These are phyloP conservation scores for Chaetothyriales sp. DNA, from an alignment of 2,329 filamentous ascomycete genomes.

Conservation along the genomic window DNA sequence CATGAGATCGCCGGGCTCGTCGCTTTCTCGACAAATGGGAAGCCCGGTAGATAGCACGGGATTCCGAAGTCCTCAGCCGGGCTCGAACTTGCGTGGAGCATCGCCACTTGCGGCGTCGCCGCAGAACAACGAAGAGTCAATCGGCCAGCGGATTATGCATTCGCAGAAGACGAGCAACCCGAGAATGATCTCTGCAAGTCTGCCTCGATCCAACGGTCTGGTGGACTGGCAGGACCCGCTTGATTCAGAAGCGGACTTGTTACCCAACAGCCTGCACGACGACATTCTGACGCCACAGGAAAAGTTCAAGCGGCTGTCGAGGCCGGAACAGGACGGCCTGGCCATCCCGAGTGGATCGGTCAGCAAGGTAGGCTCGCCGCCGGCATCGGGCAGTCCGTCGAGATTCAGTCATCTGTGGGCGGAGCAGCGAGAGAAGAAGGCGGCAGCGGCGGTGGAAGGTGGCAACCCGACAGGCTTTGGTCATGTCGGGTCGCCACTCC, in stretches of 20 bases:
- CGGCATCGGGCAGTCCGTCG: conserved; percentile 44
- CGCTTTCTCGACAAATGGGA: conserved; percentile 38
- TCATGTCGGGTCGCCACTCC: conserved; percentile 52
- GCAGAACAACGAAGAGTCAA: conserved; percentile 50
- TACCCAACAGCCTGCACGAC: conserved; percentile 57
- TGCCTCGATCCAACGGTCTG: conserved; percentile 38
- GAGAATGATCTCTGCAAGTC: conserved; percentile 47
- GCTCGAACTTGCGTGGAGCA: conserved; percentile 50
- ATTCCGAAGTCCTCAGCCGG: conserved; percentile 55
- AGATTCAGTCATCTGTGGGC: conserved; percentile 49
- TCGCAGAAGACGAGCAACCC: conserved; percentile 46
- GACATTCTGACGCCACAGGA: conserved; percentile 50
- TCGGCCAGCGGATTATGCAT: conserved; percentile 50
- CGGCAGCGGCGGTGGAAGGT: conserved; percentile 29
- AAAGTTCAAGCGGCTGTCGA: conserved; percentile 45
- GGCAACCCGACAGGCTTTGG: conserved; percentile 37
- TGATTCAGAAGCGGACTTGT: conserved; percentile 75
- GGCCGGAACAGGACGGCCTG: conserved; percentile 43
- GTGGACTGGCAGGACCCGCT: conserved; percentile 54
- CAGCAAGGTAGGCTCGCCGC: conserved; percentile 41
- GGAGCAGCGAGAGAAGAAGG: conserved; percentile 37
- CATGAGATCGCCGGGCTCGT: conserved; percentile 39
- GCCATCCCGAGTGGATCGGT: conserved; percentile 36
- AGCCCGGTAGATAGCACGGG: conserved; percentile 51
- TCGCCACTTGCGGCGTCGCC: conserved; percentile 43